Percentiles rank a stretch among this genome's conserved stretches.
These are phyloP conservation scores for Aspergillus ellipticus DNA, from an alignment of 495 filamentous ascomycete species.

Conservation along the genomic window DNA sequence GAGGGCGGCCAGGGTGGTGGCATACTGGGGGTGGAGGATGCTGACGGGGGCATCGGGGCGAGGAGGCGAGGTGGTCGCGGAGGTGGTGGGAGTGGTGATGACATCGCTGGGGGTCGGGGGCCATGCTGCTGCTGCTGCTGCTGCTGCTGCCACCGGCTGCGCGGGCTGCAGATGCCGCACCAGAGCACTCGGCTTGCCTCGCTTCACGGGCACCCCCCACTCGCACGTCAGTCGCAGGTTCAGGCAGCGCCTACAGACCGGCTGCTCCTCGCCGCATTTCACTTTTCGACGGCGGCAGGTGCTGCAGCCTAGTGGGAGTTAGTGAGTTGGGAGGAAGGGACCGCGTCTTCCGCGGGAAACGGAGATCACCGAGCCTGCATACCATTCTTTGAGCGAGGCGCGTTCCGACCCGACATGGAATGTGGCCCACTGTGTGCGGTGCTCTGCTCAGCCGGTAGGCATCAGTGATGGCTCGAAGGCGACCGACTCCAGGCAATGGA, in stretches of 20 bases:
- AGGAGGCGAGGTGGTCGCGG: background rate
- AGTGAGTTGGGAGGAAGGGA: too few relatives aligned
- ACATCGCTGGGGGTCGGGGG: conserved; percentile 1
- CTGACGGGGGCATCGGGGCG: background rate
- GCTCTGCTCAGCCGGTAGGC: conserved; percentile 11
- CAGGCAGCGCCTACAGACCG: conserved; percentile 45
- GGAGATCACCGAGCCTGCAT: background rate
- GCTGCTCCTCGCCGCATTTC: conserved; percentile 53
- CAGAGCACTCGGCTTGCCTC: conserved; percentile 23
- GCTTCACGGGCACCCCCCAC: conserved; percentile 36
- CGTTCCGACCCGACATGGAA: conserved; percentile 42
- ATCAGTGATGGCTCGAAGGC: conserved; percentile 8
- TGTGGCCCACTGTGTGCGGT: conserved; percentile 20
- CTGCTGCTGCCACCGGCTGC: conserved; percentile 9
- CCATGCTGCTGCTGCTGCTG: too few relatives aligned
- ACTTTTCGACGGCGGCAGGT: conserved; percentile 55
- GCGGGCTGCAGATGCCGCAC: conserved; percentile 34
- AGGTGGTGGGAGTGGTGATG: conserved; percentile 4
- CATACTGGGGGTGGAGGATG: conserved; percentile 7
- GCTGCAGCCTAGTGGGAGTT: conserved; percentile 48
- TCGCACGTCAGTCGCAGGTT: conserved; percentile 32
- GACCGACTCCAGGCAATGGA: background rate
- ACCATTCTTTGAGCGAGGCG: conserved; percentile 47
- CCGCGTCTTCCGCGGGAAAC: conserved; percentile 10
- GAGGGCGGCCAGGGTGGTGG: background rate